phyloP scores from a whole-genome alignment of 2,329 filamentous ascomycete species.

The Apiospora arundinis region DNA sequence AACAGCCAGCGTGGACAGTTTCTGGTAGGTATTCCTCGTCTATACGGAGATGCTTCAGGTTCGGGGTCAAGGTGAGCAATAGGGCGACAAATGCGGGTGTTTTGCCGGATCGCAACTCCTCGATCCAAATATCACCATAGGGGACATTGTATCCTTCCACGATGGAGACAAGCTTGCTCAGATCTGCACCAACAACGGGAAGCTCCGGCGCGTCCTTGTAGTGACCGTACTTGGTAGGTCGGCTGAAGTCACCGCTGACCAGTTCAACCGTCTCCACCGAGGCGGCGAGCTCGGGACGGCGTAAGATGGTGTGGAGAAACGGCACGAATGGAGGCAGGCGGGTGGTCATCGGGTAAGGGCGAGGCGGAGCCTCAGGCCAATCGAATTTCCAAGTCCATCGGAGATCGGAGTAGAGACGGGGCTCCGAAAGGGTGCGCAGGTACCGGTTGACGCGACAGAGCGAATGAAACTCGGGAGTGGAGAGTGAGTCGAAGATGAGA shows the following conservation, averaged over 20 bases:
- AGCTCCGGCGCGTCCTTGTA: background rate
- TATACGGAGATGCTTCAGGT: background rate
- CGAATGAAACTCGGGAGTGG: background rate
- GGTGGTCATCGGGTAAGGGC: background rate
- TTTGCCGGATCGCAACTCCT: background rate
- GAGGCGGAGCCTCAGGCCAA: background rate
- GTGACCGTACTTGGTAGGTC: background rate
- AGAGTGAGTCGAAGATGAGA: background rate
- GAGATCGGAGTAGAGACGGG: background rate
- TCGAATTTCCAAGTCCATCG: background rate
- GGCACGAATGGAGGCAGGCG: background rate
- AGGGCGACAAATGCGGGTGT: background rate
- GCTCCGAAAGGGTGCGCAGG: background rate
- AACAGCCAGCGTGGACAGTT: too few relatives aligned
- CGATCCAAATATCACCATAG: background rate
- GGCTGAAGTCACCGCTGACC: background rate
- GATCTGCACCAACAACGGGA: background rate
- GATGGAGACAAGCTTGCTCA: background rate
- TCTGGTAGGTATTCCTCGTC: background rate
- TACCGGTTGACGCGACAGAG: background rate
- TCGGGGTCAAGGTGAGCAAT: background rate
- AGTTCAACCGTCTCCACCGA: background rate
- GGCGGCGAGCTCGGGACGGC: background rate
- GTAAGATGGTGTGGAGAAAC: background rate
- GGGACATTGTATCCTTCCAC: background rate